Percentiles rank a stretch among this genome's conserved stretches.
Conservation (phyloP, 202 grass and related monocot species). For the Saccharum hybrid region DNA sequence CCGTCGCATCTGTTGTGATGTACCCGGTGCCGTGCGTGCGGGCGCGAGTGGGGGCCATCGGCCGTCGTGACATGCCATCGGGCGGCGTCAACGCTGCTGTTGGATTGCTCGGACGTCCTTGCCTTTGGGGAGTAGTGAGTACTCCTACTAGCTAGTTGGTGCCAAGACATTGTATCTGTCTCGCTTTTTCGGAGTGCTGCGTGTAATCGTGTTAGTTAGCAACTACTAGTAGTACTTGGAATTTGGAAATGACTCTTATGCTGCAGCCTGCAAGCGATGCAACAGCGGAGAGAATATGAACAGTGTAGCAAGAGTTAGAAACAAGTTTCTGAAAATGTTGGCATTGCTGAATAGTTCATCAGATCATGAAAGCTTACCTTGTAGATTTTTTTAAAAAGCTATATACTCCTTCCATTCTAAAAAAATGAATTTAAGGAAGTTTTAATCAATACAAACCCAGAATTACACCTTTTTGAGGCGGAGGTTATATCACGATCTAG, state of each 20-base stretch:
- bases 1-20: constrained; percentile 52
- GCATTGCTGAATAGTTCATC: background rate
- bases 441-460: background rate
- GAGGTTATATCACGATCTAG: background rate
- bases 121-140: background rate
- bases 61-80: background rate
- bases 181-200: background rate
- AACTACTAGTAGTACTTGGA: constrained; percentile 6
- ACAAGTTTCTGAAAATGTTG: constrained; percentile 24
- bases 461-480: background rate
- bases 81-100: background rate
- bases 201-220: background rate
- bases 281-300: background rate
- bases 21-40: constrained; percentile 15
- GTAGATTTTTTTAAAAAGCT: background rate
- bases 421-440: background rate
- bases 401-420: background rate
- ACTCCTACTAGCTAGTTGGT: constrained; percentile 4
- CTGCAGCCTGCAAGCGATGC: constrained; percentile 11
- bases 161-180: constrained; percentile 29
- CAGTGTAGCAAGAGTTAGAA: constrained; percentile 5
- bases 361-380: background rate
- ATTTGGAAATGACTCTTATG: constrained; percentile 28
- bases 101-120: constrained; percentile 24
- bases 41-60: constrained; percentile 4